Conservation (phyloP, 1,284 basidiomycete genomes). For the Naganishia cerealis region DNA sequence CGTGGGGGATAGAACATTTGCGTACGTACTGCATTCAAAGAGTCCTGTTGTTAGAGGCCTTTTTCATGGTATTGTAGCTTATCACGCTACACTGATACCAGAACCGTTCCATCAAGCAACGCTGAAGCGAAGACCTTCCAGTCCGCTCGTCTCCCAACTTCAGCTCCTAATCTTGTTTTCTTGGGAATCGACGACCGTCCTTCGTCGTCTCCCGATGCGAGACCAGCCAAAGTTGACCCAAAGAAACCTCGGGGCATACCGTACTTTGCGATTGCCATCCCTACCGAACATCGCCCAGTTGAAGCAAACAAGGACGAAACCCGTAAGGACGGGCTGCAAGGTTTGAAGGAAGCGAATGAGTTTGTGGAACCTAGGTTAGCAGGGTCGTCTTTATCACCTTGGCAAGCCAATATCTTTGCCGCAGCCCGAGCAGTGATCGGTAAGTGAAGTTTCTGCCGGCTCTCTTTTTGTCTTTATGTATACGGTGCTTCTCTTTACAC, state of each 20-base stretch:
- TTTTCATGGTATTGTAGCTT: slow-evolving; percentile 60
- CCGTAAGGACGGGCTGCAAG: slow-evolving; percentile 10
- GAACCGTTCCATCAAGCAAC: slow-evolving; percentile 40
- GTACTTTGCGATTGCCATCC: slow-evolving; percentile 76
- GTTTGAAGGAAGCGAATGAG: slow-evolving; percentile 55
- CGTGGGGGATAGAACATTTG: slow-evolving; percentile 45
- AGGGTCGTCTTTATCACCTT: slow-evolving; percentile 54
- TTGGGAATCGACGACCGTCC: slow-evolving; percentile 76
- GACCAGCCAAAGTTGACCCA: slow-evolving; percentile 62
- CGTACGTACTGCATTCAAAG: slow-evolving; percentile 1
- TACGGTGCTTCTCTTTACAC: background rate
- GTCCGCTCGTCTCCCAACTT: slow-evolving; percentile 64
- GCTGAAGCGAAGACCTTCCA: slow-evolving; percentile 60
- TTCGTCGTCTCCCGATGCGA: slow-evolving; percentile 46
- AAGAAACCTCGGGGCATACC: slow-evolving; percentile 69
- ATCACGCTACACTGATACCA: slow-evolving; percentile 54
- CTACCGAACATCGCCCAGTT: slow-evolving; percentile 57
- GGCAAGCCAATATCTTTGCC: slow-evolving; percentile 71
- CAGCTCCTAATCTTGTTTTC: slow-evolving; percentile 61
- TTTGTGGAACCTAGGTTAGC: slow-evolving; percentile 71
- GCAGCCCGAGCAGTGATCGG: slow-evolving; percentile 72
- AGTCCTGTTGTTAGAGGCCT: background rate
- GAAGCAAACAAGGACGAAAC: slow-evolving; percentile 55
- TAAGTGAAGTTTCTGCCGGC: background rate
- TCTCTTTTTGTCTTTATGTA: too few relatives aligned